Evolutionary conservation across 2,329 filamentous ascomycete genomes (phyloP).

Genomic region (Colletotrichum lini): DNA sequence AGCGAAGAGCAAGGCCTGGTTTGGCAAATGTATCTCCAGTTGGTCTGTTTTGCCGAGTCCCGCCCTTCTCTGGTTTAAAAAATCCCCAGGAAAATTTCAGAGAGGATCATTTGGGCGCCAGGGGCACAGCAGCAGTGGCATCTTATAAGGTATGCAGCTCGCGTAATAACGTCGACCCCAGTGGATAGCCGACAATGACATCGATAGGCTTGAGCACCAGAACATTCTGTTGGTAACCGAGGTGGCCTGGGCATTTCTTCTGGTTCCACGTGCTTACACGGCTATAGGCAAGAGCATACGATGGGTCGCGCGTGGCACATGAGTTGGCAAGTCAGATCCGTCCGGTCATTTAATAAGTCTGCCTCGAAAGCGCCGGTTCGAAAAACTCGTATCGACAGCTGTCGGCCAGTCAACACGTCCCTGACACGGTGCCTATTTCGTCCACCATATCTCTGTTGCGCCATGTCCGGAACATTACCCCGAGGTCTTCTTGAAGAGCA

Average conservation of each 20-base stretch:
- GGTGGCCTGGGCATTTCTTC: too few relatives aligned
- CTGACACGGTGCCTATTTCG: background rate
- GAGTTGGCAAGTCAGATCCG: background rate
- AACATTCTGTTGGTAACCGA: too few relatives aligned
- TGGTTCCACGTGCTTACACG: background rate
- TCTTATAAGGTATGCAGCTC: background rate
- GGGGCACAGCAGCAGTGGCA: background rate
- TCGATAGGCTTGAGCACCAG: too few relatives aligned
- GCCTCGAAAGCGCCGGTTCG: background rate
- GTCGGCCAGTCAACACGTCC: too few relatives aligned
- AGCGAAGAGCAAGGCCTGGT: slow-evolving; percentile 17
- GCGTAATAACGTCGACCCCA: background rate
- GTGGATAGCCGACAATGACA: background rate
- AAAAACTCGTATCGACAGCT: background rate
- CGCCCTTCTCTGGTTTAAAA: too few relatives aligned
- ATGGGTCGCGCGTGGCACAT: background rate
- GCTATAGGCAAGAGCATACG: background rate
- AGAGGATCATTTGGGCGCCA: too few relatives aligned
- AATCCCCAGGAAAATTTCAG: too few relatives aligned
- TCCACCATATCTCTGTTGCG: background rate
- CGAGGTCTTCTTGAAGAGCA: slow-evolving; percentile 50
- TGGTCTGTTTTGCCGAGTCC: background rate
- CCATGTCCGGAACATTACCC: background rate
- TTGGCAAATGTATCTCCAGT: background rate
- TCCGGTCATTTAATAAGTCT: background rate